These are phyloP conservation scores for Fusarium transvaalense DNA, from an alignment of 2,329 filamentous ascomycete species.

Conservation along the genomic window DNA sequence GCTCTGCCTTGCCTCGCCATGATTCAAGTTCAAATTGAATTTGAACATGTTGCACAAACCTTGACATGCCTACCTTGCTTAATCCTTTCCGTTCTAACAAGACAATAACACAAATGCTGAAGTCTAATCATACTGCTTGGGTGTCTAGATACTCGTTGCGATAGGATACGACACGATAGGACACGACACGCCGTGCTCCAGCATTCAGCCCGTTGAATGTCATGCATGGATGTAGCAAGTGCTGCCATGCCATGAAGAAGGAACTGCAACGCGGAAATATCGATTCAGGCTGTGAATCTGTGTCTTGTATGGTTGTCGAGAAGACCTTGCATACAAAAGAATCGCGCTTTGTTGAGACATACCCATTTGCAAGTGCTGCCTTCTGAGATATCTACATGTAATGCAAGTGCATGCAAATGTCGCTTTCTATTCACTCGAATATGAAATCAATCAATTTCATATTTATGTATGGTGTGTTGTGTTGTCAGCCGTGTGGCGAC, in stretches of 20 bases:
- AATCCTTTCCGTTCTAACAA: not conserved
- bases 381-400: not conserved
- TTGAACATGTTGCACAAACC: not conserved
- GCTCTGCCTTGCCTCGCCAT: not conserved
- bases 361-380: constrained; percentile 1
- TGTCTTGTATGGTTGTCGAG: not conserved
- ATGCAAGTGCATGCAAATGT: constrained; percentile 16
- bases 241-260: not conserved
- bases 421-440: not conserved
- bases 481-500: too few relatives aligned
- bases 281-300: too few relatives aligned
- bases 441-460: not conserved
- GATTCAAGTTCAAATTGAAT: not conserved
- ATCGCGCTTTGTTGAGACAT: not conserved
- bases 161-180: not conserved
- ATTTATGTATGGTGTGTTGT: not conserved
- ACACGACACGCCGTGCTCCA: not conserved
- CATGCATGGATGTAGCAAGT: constrained; percentile 7
- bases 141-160: not conserved
- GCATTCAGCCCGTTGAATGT: not conserved
- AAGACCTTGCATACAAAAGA: not conserved
- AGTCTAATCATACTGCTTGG: too few relatives aligned
- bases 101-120: not conserved
- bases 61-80: not conserved
- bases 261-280: not conserved